Evolutionary conservation across 305 asterid species (phyloP).

Genomic region (Rubia tinctorum): DNA sequence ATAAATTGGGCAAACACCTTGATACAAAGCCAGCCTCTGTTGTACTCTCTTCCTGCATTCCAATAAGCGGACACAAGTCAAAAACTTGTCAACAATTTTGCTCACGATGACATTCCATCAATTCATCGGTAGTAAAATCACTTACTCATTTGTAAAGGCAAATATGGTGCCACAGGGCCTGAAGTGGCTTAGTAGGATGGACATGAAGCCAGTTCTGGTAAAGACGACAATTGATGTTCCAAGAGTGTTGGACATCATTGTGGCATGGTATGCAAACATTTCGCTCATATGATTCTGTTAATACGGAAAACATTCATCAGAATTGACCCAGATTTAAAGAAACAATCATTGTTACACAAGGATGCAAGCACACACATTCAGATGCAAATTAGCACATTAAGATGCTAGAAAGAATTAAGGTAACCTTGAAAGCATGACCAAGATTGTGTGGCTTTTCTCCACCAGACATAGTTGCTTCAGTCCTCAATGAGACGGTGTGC

Average conservation of each 20-base stretch:
- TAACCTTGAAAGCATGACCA: slow-evolving; percentile 90
- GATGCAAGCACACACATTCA: not conserved
- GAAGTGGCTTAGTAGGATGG: slow-evolving; percentile 86
- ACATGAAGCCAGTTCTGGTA: slow-evolving; percentile 96
- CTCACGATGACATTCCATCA: not conserved
- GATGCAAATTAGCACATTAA: slow-evolving; percentile 8
- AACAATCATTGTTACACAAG: not conserved
- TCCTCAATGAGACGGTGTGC: slow-evolving; percentile 92
- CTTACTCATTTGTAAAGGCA: slow-evolving; percentile 98
- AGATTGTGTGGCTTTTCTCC: slow-evolving; percentile 69
- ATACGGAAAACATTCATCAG: slow-evolving; percentile 16
- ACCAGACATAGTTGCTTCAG: slow-evolving; percentile 82
- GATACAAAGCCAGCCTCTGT: slow-evolving; percentile 87
- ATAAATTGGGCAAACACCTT: slow-evolving; percentile 88
- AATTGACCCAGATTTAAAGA: not conserved
- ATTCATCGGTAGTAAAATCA: slow-evolving; percentile 1
- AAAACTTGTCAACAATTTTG: not conserved
- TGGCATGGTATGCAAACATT: slow-evolving; percentile 97
- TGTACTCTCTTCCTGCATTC: slow-evolving; percentile 84
- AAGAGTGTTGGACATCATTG: slow-evolving; percentile 96
- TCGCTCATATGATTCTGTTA: slow-evolving; percentile 97
- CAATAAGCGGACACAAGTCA: slow-evolving; percentile 5
- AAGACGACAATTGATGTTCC: slow-evolving; percentile 92
- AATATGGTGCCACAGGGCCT: slow-evolving; percentile 94
- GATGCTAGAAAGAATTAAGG: slow-evolving; percentile 16